Conservation (phyloP, 192 early-diverging fungal genomes). For the Helicostylum pulchrum region DNA sequence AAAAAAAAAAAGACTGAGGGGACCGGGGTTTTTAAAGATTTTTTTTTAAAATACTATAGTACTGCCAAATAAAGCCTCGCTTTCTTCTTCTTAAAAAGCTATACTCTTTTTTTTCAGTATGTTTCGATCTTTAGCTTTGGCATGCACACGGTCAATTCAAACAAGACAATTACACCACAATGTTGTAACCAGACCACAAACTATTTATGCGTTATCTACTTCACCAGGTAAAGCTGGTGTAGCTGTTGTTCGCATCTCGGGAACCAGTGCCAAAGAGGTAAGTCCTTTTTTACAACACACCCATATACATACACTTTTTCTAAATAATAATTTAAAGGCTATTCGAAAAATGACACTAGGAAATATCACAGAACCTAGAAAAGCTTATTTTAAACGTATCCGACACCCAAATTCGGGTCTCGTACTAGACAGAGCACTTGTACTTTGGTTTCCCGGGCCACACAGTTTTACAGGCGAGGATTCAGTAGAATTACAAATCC, state of each 20-base stretch:
- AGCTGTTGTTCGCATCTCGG: conserved; percentile 73
- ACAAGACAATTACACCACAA: background rate
- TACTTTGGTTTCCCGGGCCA: conserved; percentile 60
- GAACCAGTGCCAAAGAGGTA: conserved; percentile 50
- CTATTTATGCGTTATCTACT: conserved; percentile 73
- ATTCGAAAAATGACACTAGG: conserved; percentile 33
- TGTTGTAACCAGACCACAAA: conserved; percentile 32
- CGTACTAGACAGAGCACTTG: conserved; percentile 57
- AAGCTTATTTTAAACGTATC: conserved; percentile 43
- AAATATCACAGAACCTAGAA: conserved; percentile 38
- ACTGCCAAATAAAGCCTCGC: background rate
- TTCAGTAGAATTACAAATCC: conserved; percentile 70
- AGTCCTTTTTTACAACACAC: no score
- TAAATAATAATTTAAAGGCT: conserved; percentile 1
- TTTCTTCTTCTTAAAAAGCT: background rate
- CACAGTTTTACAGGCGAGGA: conserved; percentile 76
- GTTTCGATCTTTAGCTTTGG: no score
- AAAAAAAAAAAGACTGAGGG: background rate
- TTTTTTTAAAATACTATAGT: conserved; percentile 8
- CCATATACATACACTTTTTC: background rate
- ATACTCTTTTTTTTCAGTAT: no score
- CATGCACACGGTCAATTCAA: no score
- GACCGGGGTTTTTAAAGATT: background rate
- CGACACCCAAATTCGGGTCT: conserved; percentile 40
- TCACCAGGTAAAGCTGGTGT: conserved; percentile 74